phyloP scores from a whole-genome alignment of 129 eudicot species.

The Flaveria trinervia region DNA sequence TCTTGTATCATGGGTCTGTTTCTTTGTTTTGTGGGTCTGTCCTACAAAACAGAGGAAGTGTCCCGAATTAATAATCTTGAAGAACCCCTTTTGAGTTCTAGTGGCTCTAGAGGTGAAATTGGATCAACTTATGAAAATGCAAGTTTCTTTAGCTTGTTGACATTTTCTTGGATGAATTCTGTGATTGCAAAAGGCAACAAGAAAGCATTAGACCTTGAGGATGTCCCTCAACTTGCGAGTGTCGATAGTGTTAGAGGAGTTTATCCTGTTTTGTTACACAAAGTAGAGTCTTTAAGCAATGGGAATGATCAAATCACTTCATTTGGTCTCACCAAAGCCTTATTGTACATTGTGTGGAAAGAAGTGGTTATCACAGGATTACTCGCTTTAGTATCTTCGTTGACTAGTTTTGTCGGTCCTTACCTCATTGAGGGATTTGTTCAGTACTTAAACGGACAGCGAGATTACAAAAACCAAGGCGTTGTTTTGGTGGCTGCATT shows the following conservation, averaged over 20 bases:
- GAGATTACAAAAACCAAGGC: constrained; percentile 58
- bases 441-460: constrained; percentile 64
- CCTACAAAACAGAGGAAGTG: constrained; percentile 40
- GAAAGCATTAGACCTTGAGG: constrained; percentile 76
- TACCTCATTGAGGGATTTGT: constrained; percentile 78
- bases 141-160: constrained; percentile 52
- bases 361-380: constrained; percentile 62
- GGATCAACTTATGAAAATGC: constrained; percentile 63
- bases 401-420: constrained; percentile 80
- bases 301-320: constrained; percentile 45
- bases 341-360: constrained; percentile 60
- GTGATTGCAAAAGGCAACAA: constrained; percentile 61
- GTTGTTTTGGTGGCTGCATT: constrained; percentile 62
- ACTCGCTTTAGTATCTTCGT: constrained; percentile 41
- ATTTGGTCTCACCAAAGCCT: constrained; percentile 66
- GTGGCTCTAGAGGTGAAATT: constrained; percentile 37
- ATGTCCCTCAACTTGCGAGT: constrained; percentile 73
- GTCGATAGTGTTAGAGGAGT: constrained; percentile 56
- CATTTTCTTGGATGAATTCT: constrained; percentile 76
- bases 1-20: constrained; percentile 51
- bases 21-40: constrained; percentile 58
- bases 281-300: constrained; percentile 44
- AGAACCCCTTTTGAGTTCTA: constrained; percentile 71
- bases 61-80: constrained; percentile 40
- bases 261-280: constrained; percentile 47